A percentile compares a stretch with the other conserved stretches of the same genome.
phyloP scores from a whole-genome alignment of 2,329 filamentous ascomycete species.

The Truncatella angustata region DNA sequence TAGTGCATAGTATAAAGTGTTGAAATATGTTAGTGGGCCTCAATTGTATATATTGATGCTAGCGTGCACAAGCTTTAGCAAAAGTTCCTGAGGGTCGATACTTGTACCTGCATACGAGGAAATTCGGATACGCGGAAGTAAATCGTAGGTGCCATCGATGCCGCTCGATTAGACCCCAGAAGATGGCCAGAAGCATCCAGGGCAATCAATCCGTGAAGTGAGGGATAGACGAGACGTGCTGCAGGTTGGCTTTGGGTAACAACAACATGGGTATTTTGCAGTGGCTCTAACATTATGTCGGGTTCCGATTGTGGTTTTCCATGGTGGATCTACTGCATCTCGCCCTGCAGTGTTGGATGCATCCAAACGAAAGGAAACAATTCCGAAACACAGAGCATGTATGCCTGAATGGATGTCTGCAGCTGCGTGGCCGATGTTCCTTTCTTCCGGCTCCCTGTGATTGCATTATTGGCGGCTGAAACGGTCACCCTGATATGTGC shows the following conservation, averaged over 20 bases:
- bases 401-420: conserved; percentile 2
- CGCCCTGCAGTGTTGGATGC: neutral
- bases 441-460: neutral
- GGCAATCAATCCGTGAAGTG: too few species aligned
- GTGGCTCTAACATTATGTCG: neutral
- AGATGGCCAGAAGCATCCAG: too few species aligned
- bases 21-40: neutral
- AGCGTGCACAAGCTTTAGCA: too few species aligned
- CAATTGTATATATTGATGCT: neutral
- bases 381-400: conserved; percentile 9
- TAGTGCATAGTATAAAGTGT: neutral
- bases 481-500: too few species aligned
- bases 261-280: neutral
- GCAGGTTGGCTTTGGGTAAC: neutral
- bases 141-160: neutral
- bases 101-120: too few species aligned
- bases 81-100: too few species aligned
- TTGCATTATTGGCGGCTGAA: neutral
- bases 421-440: conserved; percentile 2
- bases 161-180: neutral
- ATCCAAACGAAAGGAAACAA: neutral
- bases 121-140: neutral
- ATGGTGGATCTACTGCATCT: conserved; percentile 1
- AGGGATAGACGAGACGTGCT: too few species aligned
- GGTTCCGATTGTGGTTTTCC: conserved; percentile 4